phyloP scores from a whole-genome alignment of 495 filamentous ascomycete genomes.

The Eremomyces bilateralis region DNA sequence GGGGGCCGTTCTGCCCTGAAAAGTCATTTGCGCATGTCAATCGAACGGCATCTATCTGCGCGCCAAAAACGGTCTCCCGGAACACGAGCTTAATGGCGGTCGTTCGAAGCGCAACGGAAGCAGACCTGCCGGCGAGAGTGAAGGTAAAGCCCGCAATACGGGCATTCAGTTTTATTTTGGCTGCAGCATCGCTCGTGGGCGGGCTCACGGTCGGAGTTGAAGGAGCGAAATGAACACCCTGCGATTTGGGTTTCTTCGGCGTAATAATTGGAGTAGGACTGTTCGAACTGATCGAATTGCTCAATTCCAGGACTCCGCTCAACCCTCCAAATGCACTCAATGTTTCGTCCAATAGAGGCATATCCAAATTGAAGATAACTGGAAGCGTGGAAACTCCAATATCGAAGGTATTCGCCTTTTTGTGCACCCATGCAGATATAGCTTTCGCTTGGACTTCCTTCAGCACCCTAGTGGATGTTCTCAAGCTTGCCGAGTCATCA shows the following conservation, averaged over 20 bases:
- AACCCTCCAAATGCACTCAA: conserved; percentile 79
- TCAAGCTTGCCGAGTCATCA: conserved; percentile 2
- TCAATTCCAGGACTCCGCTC: conserved; percentile 74
- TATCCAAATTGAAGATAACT: conserved; percentile 52
- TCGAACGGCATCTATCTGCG: conserved; percentile 54
- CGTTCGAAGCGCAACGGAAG: conserved; percentile 49
- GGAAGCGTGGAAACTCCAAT: conserved; percentile 39
- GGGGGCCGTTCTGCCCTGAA: conserved; percentile 24
- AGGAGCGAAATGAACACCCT: conserved; percentile 56
- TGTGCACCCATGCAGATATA: conserved; percentile 5
- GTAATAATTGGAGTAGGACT: conserved; percentile 13
- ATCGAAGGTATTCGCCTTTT: background rate
- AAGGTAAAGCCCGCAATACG: conserved; percentile 55
- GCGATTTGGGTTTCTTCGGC: conserved; percentile 8
- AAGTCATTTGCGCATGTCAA: conserved; percentile 45
- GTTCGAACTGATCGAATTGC: conserved; percentile 61
- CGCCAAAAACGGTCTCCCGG: conserved; percentile 41
- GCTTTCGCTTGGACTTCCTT: background rate
- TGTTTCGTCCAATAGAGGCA: conserved; percentile 66
- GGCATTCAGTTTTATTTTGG: conserved; percentile 52
- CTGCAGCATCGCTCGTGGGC: conserved; percentile 20
- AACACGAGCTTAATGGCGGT: conserved; percentile 60
- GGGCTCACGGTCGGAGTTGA: conserved; percentile 22
- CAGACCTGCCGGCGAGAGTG: conserved; percentile 52
- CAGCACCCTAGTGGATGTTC: conserved; percentile 3